Conservation (phyloP, 495 filamentous ascomycete genomes). For the Daldinia caldariorum region DNA sequence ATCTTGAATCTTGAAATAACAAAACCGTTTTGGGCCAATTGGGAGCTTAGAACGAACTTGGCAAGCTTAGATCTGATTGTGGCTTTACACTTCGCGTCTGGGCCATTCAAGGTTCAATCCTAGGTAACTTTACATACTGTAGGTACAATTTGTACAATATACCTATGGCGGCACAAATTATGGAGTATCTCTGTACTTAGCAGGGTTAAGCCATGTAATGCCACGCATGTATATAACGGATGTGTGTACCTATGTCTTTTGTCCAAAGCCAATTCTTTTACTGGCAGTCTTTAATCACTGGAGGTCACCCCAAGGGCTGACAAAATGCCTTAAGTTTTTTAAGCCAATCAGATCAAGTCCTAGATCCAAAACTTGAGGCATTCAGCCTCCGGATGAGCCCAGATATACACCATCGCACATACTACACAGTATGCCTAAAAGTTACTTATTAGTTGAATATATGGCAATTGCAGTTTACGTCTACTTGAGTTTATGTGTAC, state of each 20-base stretch:
- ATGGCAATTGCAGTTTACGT: neutral
- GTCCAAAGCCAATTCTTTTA: too few species aligned
- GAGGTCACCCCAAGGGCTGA: too few species aligned
- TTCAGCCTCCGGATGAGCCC: too few species aligned
- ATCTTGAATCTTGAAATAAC: conserved; percentile 11
- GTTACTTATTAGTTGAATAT: too few species aligned
- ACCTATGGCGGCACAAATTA: neutral
- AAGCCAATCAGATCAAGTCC: too few species aligned
- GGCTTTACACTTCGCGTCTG: conserved; percentile 10
- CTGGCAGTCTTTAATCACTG: too few species aligned
- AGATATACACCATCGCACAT: too few species aligned
- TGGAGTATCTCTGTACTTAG: neutral
- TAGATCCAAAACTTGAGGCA: too few species aligned
- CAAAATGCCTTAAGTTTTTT: too few species aligned
- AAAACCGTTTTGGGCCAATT: conserved; percentile 14
- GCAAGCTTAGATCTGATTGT: conserved; percentile 7
- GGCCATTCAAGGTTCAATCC: too few species aligned
- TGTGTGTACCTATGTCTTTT: too few species aligned
- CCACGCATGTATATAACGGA: neutral
- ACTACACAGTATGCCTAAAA: too few species aligned
- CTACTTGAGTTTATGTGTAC: neutral
- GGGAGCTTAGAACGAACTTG: conserved; percentile 1
- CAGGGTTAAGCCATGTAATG: neutral
- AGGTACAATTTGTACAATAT: neutral
- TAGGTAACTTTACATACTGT: neutral